Percentiles rank a stretch among this genome's conserved stretches.
phyloP scores from a whole-genome alignment of 768 basidiomycete genomes.

The Phylloporus rhodoxanthus region DNA sequence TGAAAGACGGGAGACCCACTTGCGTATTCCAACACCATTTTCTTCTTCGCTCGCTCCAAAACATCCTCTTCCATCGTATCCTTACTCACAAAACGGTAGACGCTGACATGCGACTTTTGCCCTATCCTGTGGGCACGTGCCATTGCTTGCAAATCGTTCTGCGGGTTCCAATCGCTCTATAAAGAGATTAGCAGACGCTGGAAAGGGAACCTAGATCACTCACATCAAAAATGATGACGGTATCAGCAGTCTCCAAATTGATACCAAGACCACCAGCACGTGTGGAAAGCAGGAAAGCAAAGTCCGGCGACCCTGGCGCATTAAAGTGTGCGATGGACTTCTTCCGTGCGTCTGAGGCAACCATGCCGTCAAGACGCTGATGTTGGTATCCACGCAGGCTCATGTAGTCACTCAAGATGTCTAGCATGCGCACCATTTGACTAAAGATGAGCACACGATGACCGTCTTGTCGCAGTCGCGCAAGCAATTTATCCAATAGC shows the following conservation, averaged over 20 bases:
- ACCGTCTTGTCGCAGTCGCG: slow-evolving; percentile 80
- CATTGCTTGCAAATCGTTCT: slow-evolving; percentile 99
- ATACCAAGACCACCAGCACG: slow-evolving; percentile 97
- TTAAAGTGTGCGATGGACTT: slow-evolving; percentile 98
- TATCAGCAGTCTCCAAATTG: slow-evolving; percentile 98
- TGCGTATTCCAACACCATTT: slow-evolving; percentile 99
- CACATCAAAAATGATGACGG: slow-evolving; percentile 98
- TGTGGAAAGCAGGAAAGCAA: slow-evolving; percentile 94
- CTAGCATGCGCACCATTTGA: slow-evolving; percentile 98
- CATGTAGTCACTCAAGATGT: slow-evolving; percentile 98
- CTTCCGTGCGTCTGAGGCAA: slow-evolving; percentile 88
- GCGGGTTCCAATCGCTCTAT: slow-evolving; percentile 97
- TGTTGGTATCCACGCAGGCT: slow-evolving; percentile 80
- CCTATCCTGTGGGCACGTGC: slow-evolving; percentile 98
- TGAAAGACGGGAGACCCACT: slow-evolving; percentile 55
- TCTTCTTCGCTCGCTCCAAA: slow-evolving; percentile 95
- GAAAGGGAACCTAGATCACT: slow-evolving; percentile 28
- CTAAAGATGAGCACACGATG: slow-evolving; percentile 99
- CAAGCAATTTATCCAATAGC: slow-evolving; percentile 93
- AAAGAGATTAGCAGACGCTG: slow-evolving; percentile 10
- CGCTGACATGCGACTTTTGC: slow-evolving; percentile 97
- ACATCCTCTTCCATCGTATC: slow-evolving; percentile 99
- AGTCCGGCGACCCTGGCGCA: slow-evolving; percentile 85
- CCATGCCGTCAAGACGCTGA: slow-evolving; percentile 94
- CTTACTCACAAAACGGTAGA: slow-evolving; percentile 97